Conservation (phyloP, 371 early-diverging fungal species). For the Rhizopus arrhizus region DNA sequence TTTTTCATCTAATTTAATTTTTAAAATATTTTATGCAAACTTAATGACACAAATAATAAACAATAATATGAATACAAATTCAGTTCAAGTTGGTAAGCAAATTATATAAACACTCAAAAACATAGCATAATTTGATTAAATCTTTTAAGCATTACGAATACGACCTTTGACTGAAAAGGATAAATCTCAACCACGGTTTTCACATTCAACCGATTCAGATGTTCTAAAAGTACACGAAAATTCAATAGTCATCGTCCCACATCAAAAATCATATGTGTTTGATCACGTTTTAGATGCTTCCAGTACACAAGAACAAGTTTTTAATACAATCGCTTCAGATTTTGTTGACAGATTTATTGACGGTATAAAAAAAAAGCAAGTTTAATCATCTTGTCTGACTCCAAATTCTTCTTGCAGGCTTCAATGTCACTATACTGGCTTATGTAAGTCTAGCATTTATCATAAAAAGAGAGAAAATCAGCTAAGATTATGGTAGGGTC, state of each 20-base stretch:
- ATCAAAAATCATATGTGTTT: constrained; percentile 71
- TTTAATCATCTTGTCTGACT: not conserved
- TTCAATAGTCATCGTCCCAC: constrained; percentile 48
- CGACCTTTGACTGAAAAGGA: constrained; percentile 57
- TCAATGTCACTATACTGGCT: constrained; percentile 94
- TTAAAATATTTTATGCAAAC: not conserved
- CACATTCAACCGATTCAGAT: constrained; percentile 44
- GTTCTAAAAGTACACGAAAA: constrained; percentile 45
- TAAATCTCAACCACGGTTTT: constrained; percentile 50
- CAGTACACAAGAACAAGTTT: constrained; percentile 77
- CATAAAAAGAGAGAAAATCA: not conserved
- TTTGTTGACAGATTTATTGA: constrained; percentile 87
- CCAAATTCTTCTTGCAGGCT: constrained; percentile 59
- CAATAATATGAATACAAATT: not conserved
- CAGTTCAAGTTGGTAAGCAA: constrained; percentile 1
- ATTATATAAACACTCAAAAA: not conserved
- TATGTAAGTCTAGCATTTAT: constrained; percentile 66
- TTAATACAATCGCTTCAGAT: constrained; percentile 63
- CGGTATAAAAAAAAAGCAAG: constrained; percentile 52
- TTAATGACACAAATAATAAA: constrained; percentile 5
- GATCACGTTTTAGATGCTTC: constrained; percentile 78
- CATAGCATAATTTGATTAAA: no score
- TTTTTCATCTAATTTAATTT: not conserved
- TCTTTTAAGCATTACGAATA: constrained; percentile 53
- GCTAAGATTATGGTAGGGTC: constrained; percentile 48